These are phyloP conservation scores for Diaporthe sp. DNA, from an alignment of 2,329 filamentous ascomycete species.

Conservation along the genomic window DNA sequence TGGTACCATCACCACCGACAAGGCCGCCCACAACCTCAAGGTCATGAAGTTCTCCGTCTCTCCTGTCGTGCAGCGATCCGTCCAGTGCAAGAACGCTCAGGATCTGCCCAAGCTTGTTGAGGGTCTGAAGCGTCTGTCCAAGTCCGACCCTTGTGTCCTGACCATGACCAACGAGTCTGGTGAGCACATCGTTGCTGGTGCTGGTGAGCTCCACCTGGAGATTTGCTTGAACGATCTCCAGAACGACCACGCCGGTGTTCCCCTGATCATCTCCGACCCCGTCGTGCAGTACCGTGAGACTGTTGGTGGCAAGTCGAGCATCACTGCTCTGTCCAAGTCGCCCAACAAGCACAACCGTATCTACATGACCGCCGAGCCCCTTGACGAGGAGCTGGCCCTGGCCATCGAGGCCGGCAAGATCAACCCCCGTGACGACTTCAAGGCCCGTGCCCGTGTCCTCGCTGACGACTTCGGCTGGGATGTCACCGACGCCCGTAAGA, in stretches of 20 bases:
- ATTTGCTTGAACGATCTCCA: conserved; percentile 99
- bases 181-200: conserved; percentile 99
- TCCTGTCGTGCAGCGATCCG: conserved; percentile 97
- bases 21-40: conserved; percentile 99
- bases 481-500: conserved; percentile 99
- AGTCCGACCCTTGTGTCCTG: conserved; percentile 99
- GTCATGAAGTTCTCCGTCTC: conserved; percentile 99
- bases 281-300: conserved; percentile 99
- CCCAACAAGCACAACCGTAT: conserved; percentile 99
- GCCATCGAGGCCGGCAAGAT: conserved; percentile 96
- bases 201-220: conserved; percentile 99
- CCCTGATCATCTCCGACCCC: conserved; percentile 96
- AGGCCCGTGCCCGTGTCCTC: conserved; percentile 94
- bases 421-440: conserved; percentile 97
- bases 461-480: conserved; percentile 99
- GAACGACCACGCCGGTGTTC: conserved; percentile 99
- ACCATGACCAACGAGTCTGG: conserved; percentile 90
- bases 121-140: conserved; percentile 99
- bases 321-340: conserved; percentile 98
- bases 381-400: conserved; percentile 90
- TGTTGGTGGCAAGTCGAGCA: conserved; percentile 86
- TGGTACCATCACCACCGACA: conserved; percentile 97
- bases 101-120: conserved; percentile 99
- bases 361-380: conserved; percentile 92
- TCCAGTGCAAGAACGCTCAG: conserved; percentile 99